Conservation (phyloP, 768 basidiomycete species). For the Lentinula sp. region DNA sequence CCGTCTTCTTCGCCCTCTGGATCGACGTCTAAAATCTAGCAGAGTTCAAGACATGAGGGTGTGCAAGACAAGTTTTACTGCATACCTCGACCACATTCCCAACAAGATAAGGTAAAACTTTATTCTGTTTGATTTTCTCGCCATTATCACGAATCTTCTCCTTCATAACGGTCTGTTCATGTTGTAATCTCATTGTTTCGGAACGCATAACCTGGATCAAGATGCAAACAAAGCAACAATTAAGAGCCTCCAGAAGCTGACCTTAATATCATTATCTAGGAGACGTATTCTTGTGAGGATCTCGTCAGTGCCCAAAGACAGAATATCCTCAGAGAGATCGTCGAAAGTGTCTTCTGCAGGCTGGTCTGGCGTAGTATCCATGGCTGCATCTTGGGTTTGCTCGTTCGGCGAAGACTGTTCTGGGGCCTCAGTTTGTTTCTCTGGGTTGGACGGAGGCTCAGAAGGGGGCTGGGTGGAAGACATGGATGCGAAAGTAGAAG, state of each 20-base stretch:
- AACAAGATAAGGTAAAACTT: slow-evolving; percentile 95
- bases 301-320: slow-evolving; percentile 74
- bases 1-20: slow-evolving; percentile 92
- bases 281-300: slow-evolving; percentile 85
- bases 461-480: slow-evolving; percentile 51
- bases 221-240: background rate
- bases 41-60: background rate
- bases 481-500: slow-evolving; percentile 27
- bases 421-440: slow-evolving; percentile 44
- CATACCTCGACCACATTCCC: slow-evolving; percentile 95
- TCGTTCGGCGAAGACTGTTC: slow-evolving; percentile 25
- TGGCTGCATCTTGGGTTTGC: slow-evolving; percentile 32
- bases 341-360: slow-evolving; percentile 79
- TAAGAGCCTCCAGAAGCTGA: slow-evolving; percentile 20
- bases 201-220: slow-evolving; percentile 85
- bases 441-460: slow-evolving; percentile 42
- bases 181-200: slow-evolving; percentile 84
- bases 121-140: slow-evolving; percentile 99
- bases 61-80: background rate
- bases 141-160: slow-evolving; percentile 98
- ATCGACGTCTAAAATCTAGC: slow-evolving; percentile 88
- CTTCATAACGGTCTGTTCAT: slow-evolving; percentile 95
- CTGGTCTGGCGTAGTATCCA: slow-evolving; percentile 75
- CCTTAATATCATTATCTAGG: slow-evolving; percentile 97
- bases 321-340: slow-evolving; percentile 88